Percentiles rank a stretch among this genome's conserved stretches.
Conservation (phyloP, 176 grass and related monocot genomes). For the Sorghum bicolor region Sorghum_bicolor_NCBIv3 NC_012873.2:64191001-64191500, state of each 20-base stretch:
- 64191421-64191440: no score
- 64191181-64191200: slow-evolving; percentile 17
- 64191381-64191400: neutral
- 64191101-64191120: neutral
- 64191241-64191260: neutral
- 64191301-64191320: neutral
- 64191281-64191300: neutral
- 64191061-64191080: neutral
- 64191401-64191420: neutral
- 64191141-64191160: neutral
- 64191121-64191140: neutral
- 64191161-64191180: neutral
- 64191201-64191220: neutral
- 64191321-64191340: neutral
- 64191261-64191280: neutral
- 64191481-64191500: neutral
- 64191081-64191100: slow-evolving; percentile 7
- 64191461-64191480: neutral
- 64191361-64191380: neutral
- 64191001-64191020: neutral
- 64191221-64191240: neutral
- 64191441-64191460: neutral
- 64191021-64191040: slow-evolving; percentile 35
- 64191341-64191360: neutral
- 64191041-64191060: slow-evolving; percentile 14